Conservation (phyloP, 2,329 filamentous ascomycete species). For the Cladosporium austrohemisphaericum region DNA sequence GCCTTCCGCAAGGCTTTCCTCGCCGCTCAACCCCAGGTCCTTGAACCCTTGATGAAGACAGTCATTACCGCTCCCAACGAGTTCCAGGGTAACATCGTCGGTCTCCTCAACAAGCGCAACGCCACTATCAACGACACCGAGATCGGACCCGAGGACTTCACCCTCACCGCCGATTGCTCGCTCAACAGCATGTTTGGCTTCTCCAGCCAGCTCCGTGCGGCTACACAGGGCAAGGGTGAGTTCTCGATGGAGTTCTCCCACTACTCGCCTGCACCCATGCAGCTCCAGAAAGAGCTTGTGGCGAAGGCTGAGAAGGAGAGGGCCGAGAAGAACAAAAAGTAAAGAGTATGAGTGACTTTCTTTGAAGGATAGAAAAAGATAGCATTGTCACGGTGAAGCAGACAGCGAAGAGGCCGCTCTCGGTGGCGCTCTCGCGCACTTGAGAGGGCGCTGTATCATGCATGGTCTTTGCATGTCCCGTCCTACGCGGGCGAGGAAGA, state of each 20-base stretch:
- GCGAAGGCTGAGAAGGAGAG: conserved; percentile 65
- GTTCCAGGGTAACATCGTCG: conserved; percentile 95
- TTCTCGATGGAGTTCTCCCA: conserved; percentile 99
- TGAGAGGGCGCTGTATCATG: no score
- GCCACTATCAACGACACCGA: conserved; percentile 95
- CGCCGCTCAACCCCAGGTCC: conserved; percentile 73
- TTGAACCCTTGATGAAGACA: conserved; percentile 98
- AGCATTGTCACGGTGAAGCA: no score
- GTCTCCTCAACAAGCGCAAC: conserved; percentile 93
- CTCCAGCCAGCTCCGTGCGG: conserved; percentile 81
- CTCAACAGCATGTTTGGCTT: conserved; percentile 98
- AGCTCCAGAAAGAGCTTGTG: conserved; percentile 77
- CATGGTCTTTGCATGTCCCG: no score
- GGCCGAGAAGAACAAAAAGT: conserved; percentile 62
- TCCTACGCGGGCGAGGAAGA: no score
- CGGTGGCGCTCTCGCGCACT: no score
- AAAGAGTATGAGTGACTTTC: conserved; percentile 19
- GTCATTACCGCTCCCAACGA: conserved; percentile 93
- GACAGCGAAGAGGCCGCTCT: no score
- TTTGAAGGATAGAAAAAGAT: no score
- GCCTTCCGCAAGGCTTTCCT: conserved; percentile 93
- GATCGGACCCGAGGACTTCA: conserved; percentile 90
- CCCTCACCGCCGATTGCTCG: conserved; percentile 84
- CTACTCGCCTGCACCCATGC: conserved; percentile 80
- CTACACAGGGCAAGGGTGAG: conserved; percentile 97